Evolutionary conservation across 306 rosid genomes (phyloP), one percentile per base, ranked within the genome.

Genomic region (Casuarina glauca): DNA sequence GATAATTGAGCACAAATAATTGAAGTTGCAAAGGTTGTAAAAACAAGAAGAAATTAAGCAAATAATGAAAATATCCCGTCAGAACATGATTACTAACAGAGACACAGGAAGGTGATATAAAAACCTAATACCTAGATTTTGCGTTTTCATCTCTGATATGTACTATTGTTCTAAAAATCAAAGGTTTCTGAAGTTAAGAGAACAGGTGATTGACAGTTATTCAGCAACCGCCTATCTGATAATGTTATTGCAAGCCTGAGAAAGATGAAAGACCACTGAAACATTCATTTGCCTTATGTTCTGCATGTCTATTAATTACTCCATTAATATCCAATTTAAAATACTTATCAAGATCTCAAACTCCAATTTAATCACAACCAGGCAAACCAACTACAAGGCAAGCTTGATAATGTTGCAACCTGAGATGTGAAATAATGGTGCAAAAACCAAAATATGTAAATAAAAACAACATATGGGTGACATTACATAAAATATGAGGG

Each of bases 1-100:
- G 73, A 73, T 48, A 45, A 67, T 12, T 26, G 82, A 74, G 70
- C 35, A 73, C 43, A 70, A 68, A 63, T 12, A 81, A 55, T 36
- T 62, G 70, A 13, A 45, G 68, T 55, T 61, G 12, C 12, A 60
- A 38, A 17, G 1, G 26, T 42, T 66, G 6, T 42, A 71, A 58
- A 52, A 60, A n/a, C 26, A 60, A 46, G 73, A 80, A 78, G 57
- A 74, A 43, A 70, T 55, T 61, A 72, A 61, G 6, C n/a, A 68
- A 73, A 10, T 49, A 79, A 72, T 74, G 74, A 16, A 72, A 54
- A 58, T 53, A 64, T 35, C 53, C 74, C 57, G 72, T 43, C 61
- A 68, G 60, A 54, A 38, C 19, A 52, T 4, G 9, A 43, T 69
- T 42, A 36, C 62, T 68, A 54, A 44, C 9, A 53, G 43, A 76